Percentiles rank a stretch among this genome's conserved stretches.
Conservation (phyloP, 2,329 filamentous ascomycete genomes). For the Sarocladium brachiariae region DNA sequence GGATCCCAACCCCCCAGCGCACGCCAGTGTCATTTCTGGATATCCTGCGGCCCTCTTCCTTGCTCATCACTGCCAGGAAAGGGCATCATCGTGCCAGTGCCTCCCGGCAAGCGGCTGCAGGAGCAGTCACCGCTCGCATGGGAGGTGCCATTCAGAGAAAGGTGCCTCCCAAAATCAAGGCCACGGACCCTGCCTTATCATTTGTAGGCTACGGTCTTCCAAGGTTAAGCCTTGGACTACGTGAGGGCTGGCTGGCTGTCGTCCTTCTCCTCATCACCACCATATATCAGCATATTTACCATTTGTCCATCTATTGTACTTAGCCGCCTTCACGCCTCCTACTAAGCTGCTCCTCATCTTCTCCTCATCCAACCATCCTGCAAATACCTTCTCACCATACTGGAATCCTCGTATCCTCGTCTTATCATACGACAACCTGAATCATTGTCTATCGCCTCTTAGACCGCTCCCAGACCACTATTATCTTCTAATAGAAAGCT, state of each 20-base stretch:
- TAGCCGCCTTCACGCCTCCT: neutral
- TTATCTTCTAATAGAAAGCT: too few species aligned
- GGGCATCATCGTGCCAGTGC: neutral
- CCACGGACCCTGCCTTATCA: neutral
- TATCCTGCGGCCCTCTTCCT: neutral
- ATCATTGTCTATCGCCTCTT: neutral
- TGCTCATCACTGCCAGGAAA: neutral
- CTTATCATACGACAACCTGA: neutral
- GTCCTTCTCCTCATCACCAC: neutral
- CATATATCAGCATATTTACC: neutral
- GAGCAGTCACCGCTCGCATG: slow-evolving; percentile 2
- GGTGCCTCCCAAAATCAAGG: slow-evolving; percentile 2
- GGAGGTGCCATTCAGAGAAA: slow-evolving; percentile 7
- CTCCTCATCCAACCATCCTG: neutral
- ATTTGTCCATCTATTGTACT: slow-evolving; percentile 1
- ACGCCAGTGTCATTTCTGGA: too few species aligned
- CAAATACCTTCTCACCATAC: neutral
- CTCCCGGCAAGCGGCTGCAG: neutral
- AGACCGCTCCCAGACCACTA: too few species aligned
- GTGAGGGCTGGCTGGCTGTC: too few species aligned
- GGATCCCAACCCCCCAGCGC: neutral
- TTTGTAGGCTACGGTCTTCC: neutral
- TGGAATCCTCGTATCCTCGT: neutral
- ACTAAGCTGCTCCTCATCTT: neutral
- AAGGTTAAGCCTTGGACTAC: neutral